phyloP scores from a whole-genome alignment of 208 protist species.

The Acanthamoeba culbertsoni region DNA sequence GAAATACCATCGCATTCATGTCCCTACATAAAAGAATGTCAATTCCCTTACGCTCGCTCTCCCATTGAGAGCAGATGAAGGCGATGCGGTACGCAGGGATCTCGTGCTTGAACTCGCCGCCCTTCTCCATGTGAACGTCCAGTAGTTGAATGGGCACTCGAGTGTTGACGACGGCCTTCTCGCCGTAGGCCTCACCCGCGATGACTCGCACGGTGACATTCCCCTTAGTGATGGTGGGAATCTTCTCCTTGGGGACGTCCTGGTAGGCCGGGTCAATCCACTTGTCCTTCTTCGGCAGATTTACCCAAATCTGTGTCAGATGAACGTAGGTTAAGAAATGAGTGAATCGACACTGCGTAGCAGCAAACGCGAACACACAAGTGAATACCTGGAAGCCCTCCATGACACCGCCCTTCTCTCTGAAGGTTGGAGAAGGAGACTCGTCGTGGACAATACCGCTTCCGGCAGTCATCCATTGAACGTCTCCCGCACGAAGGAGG shows the following conservation, averaged over 20 bases:
- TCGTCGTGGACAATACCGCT: conserved; percentile 89
- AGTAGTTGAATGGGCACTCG: conserved; percentile 63
- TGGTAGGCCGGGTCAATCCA: conserved; percentile 82
- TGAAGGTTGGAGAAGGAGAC: conserved; percentile 80
- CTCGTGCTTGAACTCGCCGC: conserved; percentile 34
- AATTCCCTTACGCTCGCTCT: background rate
- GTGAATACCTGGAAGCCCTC: conserved; percentile 28
- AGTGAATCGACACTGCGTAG: background rate
- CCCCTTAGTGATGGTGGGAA: conserved; percentile 43
- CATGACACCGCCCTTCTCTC: conserved; percentile 72
- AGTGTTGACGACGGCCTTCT: conserved; percentile 43
- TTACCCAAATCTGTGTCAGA: conserved; percentile 90
- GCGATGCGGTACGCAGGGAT: conserved; percentile 63
- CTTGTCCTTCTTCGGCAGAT: conserved; percentile 86
- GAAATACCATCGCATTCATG: conserved; percentile 70
- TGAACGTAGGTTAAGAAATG: background rate
- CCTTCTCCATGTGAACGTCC: conserved; percentile 61
- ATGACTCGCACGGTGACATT: conserved; percentile 67
- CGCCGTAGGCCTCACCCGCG: conserved; percentile 65
- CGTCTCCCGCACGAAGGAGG: conserved; percentile 83
- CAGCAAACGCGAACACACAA: background rate
- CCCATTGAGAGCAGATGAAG: background rate
- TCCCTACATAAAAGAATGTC: background rate
- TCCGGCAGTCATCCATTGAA: conserved; percentile 93
- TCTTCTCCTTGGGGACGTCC: conserved; percentile 76